These are phyloP conservation scores for Botrytis galanthina DNA, from an alignment of 2,329 filamentous ascomycete species.

Conservation along the genomic window DNA sequence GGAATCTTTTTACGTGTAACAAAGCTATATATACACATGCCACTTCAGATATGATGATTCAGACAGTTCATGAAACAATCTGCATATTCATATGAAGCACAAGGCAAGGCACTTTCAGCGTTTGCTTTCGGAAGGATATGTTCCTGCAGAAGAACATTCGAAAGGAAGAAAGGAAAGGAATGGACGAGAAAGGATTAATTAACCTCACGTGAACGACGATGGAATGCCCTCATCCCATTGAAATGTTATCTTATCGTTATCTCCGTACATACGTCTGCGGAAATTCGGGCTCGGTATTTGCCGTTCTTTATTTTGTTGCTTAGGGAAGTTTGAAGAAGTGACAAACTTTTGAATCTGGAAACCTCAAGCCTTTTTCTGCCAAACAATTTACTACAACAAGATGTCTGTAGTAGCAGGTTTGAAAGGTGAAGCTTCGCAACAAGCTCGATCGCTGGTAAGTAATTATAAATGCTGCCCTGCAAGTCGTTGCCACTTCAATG, in stretches of 20 bases:
- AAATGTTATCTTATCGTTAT: slow-evolving; percentile 1
- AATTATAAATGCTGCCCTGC: background rate
- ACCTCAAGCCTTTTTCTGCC: background rate
- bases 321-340: slow-evolving; percentile 15
- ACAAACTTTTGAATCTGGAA: slow-evolving; percentile 15
- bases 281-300: slow-evolving; percentile 6
- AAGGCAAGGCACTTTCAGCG: background rate
- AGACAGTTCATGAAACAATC: background rate
- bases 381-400: slow-evolving; percentile 18
- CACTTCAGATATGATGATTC: background rate
- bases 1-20: background rate
- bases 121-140: background rate
- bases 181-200: background rate
- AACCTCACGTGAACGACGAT: background rate
- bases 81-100: background rate
- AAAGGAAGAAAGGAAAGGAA: background rate
- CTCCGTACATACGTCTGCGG: background rate
- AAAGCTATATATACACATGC: background rate
- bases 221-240: background rate
- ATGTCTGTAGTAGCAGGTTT: slow-evolving; percentile 34
- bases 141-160: background rate
- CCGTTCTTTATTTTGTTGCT: slow-evolving; percentile 16
- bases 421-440: slow-evolving; percentile 35
- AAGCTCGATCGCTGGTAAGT: slow-evolving; percentile 39
- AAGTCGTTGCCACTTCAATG: slow-evolving; percentile 14